Evolutionary conservation across 2,329 filamentous ascomycete species (phyloP), one percentile per base, ranked within the genome.

Genomic region (Alternaria metachromatica): DNA sequence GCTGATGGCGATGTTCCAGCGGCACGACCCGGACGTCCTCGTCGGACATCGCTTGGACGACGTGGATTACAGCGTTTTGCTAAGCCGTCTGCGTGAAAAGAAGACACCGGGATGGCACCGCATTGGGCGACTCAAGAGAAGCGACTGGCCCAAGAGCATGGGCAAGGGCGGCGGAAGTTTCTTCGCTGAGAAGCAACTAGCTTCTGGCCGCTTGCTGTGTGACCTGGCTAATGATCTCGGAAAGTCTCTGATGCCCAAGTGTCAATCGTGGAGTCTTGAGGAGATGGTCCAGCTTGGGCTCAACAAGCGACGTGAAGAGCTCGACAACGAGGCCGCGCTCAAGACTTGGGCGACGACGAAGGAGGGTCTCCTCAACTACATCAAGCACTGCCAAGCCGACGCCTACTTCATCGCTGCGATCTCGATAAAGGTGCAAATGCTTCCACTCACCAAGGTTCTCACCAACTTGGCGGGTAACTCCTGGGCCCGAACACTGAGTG

Each of bases 391-490:
- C 80, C 95, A 98, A 79, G 90, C 94, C 0, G 96, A 99, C 78
- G 98, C 96, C 0, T 96, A 96, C 80, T 98, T 95, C 81, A 93
- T 99, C 72, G 92, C 96, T 46, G 95, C 96, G 3, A 86, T 99
- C 68, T 93, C 94, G 5, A 82, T 99, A 58, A 90, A 92, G 65
- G 90, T 96, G 23, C 96, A 99, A 80, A 92, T 99, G 84, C 86
- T 99, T 48, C 93, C 96, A 13, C 84, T 99, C 58, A 97, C 95
- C 21, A 98, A 97, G 80, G 92, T 97, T 53, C 84, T 99, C 67
- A 99, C 96, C 13, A 98, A 98, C 74, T 85, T 99, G 78, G 96
- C 96, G 65, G 96, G 96, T 72, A 99, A 99, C 80, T 98, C 96
- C 1, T 99, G 96, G 96, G 95, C 95, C 58, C 90, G 96, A 77